Evolutionary conservation across 2,329 filamentous ascomycete genomes (phyloP), one percentile per base, ranked within the genome.

Genomic region (Penicillium sp.): DNA sequence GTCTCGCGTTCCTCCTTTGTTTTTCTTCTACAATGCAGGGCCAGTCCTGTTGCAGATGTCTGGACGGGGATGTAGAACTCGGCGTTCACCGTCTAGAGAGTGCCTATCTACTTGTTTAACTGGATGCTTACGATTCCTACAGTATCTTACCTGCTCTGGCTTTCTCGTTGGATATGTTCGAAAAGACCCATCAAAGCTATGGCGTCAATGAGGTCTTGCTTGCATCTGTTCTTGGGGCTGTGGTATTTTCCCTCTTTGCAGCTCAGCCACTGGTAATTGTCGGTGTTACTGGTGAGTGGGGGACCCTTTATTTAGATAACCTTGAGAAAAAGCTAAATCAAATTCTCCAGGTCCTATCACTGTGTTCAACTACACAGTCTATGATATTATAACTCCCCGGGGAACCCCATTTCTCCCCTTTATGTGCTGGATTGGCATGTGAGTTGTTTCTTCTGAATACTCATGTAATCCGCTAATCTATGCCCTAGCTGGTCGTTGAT

Each of bases 331-430:
- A 26, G 14, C 50, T 60, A 38, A 57, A 28, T n/a, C n/a, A n/a
- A 13, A 14, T 16, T 10, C 10, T 13, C 10, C 40, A 79, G 81
- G 81, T n/a, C 88, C 88, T 3, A 94, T 95, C 41, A 94, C 89
- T 11, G 87, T 94, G 18, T 94, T 94, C 61, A 94, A 94, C 62
- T 94, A 94, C 60, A 95, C 89, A 3, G 87, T 94, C 2, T 94
- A 90, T 69, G 84, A 93, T 63, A 94, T 95, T 50, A 86, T 95
- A 60, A 71, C 75, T 1, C 83, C 85, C 1, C 81, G 81, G 0
- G 86, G 86, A 1, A 86, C 84, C 4, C 83, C 90, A 58, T 94
- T 91, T 60, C 80, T 94, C 39, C 80, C 83, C 5, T 95, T 95
- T 63, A 94, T 94, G 89, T 84, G 82, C 57, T 91, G 89, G 84